phyloP scores from a whole-genome alignment of 176 grass and related monocot genomes.

The Aegilops sharonensis region DNA sequence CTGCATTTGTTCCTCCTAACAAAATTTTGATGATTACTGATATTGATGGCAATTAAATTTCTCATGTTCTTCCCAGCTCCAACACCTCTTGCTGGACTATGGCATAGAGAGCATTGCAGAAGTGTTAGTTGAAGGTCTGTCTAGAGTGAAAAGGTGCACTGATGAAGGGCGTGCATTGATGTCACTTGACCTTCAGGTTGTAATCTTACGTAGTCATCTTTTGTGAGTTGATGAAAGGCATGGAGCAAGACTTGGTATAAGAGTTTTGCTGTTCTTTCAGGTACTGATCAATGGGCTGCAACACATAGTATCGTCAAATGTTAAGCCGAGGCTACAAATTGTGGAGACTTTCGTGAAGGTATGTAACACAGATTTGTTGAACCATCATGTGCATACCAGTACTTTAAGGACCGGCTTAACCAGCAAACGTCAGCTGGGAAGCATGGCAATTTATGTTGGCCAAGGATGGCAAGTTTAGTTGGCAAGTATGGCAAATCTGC shows the following conservation, averaged over 20 bases:
- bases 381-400: no score
- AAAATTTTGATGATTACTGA: background rate
- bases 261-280: slow-evolving; percentile 50
- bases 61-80: slow-evolving; percentile 55
- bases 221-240: slow-evolving; percentile 7
- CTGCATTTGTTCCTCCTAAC: background rate
- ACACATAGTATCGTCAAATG: slow-evolving; percentile 84
- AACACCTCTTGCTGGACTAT: slow-evolving; percentile 79
- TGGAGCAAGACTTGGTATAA: slow-evolving; percentile 15
- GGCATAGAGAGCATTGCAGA: slow-evolving; percentile 83
- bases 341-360: slow-evolving; percentile 97
- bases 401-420: background rate
- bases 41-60: slow-evolving; percentile 10
- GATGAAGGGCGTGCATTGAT: slow-evolving; percentile 97
- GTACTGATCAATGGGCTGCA: slow-evolving; percentile 93
- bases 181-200: slow-evolving; percentile 98
- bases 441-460: no score
- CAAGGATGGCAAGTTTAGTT: no score
- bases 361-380: background rate
- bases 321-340: slow-evolving; percentile 87
- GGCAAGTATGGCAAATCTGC: no score
- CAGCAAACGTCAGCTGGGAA: no score
- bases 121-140: slow-evolving; percentile 90
- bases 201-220: background rate
- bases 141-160: slow-evolving; percentile 91